Conservation (phyloP, 2,329 filamentous ascomycete species). For the Epichloe festucae region DNA sequence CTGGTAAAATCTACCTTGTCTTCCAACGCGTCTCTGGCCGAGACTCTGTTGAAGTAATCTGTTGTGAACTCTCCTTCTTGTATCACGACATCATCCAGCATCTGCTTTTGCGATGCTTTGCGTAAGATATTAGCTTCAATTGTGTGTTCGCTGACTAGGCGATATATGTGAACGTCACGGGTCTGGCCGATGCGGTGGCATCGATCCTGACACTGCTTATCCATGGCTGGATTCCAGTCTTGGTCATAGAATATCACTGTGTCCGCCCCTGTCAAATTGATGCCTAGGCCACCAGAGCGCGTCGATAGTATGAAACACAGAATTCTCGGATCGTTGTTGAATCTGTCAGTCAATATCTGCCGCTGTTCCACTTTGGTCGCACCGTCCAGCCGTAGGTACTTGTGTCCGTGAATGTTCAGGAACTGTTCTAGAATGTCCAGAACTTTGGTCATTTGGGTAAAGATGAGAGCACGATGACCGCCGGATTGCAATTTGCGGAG, state of each 20-base stretch:
- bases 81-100: constrained; percentile 95
- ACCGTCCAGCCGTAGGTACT: constrained; percentile 93
- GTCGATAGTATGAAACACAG: constrained; percentile 92
- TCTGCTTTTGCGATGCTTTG: constrained; percentile 93
- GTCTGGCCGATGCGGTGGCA: constrained; percentile 97
- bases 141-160: constrained; percentile 81
- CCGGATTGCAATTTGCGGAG: constrained; percentile 78
- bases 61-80: constrained; percentile 97
- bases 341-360: constrained; percentile 88
- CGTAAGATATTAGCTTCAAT: constrained; percentile 97
- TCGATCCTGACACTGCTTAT: constrained; percentile 96
- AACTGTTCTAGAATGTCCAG: constrained; percentile 96
- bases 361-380: constrained; percentile 91
- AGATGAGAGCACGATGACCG: constrained; percentile 89
- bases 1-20: constrained; percentile 38
- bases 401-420: constrained; percentile 93
- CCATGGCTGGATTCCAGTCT: constrained; percentile 99
- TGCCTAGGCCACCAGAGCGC: constrained; percentile 83
- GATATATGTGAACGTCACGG: constrained; percentile 94
- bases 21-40: constrained; percentile 54
- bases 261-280: constrained; percentile 92
- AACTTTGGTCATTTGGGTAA: constrained; percentile 99
- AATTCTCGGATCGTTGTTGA: constrained; percentile 89
- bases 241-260: constrained; percentile 98
- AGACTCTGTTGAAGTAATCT: constrained; percentile 80